Conservation (phyloP, 139 green algal genomes). For the Chlorella sp. region DNA sequence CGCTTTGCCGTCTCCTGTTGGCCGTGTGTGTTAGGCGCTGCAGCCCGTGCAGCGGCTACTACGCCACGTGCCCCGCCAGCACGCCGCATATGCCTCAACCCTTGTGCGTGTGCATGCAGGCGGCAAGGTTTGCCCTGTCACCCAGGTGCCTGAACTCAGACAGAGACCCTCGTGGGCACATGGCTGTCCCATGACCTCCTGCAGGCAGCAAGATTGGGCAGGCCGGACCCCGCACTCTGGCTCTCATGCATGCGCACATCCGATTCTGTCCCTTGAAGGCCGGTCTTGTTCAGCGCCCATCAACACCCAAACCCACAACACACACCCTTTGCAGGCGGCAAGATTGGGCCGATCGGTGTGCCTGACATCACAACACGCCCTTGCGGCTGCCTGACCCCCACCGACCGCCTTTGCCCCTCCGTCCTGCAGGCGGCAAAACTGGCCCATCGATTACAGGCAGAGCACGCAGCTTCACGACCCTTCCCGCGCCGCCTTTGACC, state of each 20-base stretch:
- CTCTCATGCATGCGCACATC: too few relatives aligned
- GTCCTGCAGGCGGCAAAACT: slow-evolving; percentile 75
- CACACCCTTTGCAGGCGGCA: neutral
- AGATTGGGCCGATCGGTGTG: slow-evolving; percentile 89
- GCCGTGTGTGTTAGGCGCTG: neutral
- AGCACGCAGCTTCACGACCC: too few relatives aligned
- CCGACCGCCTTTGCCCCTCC: slow-evolving; percentile 73
- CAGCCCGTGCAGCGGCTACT: too few relatives aligned
- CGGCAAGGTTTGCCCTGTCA: slow-evolving; percentile 71
- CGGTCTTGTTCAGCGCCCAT: too few relatives aligned
- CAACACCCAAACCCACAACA: neutral
- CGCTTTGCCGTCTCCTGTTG: too few relatives aligned
- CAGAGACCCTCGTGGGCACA: slow-evolving; percentile 87
- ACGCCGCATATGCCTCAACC: neutral
- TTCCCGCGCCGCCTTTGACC: neutral
- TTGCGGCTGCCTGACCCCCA: slow-evolving; percentile 86
- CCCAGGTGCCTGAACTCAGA: slow-evolving; percentile 80
- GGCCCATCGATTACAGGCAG: slow-evolving; percentile 98
- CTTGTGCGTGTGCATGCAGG: neutral
- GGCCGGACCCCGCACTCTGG: too few relatives aligned
- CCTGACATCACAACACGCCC: slow-evolving; percentile 95
- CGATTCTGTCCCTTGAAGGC: too few relatives aligned
- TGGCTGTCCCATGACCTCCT: neutral
- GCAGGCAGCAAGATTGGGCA: slow-evolving; percentile 70
- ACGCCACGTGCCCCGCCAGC: neutral